Conservation (phyloP, 257 asterid species). For the Solanum sitiens region DNA sequence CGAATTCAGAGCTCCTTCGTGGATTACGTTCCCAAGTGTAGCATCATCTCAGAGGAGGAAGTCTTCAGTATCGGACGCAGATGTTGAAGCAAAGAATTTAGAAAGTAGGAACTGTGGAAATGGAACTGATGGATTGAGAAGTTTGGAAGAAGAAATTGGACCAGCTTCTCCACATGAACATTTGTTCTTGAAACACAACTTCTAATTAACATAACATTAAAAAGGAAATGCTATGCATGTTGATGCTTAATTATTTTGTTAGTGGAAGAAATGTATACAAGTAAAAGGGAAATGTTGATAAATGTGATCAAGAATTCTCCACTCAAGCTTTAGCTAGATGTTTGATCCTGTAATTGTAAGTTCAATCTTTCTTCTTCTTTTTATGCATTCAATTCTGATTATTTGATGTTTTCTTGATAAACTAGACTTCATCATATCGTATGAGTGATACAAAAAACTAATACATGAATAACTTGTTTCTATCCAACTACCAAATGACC, state of each 20-base stretch:
- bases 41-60: conserved; percentile 88
- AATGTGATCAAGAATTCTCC: background rate
- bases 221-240: background rate
- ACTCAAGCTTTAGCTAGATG: background rate
- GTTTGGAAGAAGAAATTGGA: conserved; percentile 76
- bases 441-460: background rate
- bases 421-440: background rate
- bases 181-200: conserved; percentile 81
- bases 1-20: conserved; percentile 81
- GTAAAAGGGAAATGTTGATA: background rate
- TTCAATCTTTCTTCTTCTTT: background rate
- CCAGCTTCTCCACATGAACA: conserved; percentile 92
- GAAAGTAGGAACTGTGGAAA: conserved; percentile 37
- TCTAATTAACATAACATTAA: conserved; percentile 21
- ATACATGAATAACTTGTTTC: background rate
- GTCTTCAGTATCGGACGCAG: conserved; percentile 73
- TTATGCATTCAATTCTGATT: conserved; percentile 3
- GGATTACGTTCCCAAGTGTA: conserved; percentile 91
- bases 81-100: conserved; percentile 49
- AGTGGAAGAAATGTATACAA: conserved; percentile 5
- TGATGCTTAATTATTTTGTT: background rate
- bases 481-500: background rate
- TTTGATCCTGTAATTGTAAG: background rate
- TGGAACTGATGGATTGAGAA: conserved; percentile 44
- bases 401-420: background rate